phyloP scores from a whole-genome alignment of 805 yeast species.

The Saccharomycopsis babjevae region DNA sequence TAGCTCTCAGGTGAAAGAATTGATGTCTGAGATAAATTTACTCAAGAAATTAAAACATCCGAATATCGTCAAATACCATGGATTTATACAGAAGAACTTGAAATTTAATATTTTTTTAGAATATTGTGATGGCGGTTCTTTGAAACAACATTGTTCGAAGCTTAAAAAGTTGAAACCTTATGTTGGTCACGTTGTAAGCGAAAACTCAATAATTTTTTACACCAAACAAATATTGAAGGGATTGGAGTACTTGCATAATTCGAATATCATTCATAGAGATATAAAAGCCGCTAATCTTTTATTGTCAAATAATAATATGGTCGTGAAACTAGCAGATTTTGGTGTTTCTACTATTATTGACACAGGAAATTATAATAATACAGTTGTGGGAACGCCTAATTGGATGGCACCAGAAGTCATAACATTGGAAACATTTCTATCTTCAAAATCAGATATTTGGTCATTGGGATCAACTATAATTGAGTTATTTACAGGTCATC shows the following conservation, averaged over 20 bases:
- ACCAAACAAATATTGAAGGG: slow-evolving; percentile 71
- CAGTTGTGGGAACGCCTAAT: slow-evolving; percentile 91
- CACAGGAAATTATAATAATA: slow-evolving; percentile 30
- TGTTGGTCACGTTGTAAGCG: slow-evolving; percentile 66
- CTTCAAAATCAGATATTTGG: slow-evolving; percentile 87
- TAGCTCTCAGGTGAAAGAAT: slow-evolving; percentile 9
- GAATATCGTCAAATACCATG: slow-evolving; percentile 85
- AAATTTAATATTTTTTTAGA: slow-evolving; percentile 70
- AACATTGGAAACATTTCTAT: slow-evolving; percentile 61
- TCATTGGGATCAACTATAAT: slow-evolving; percentile 91
- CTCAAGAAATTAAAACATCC: slow-evolving; percentile 77
- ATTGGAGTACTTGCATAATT: slow-evolving; percentile 59
- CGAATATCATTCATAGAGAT: slow-evolving; percentile 74
- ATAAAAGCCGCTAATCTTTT: slow-evolving; percentile 83
- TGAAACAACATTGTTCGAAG: slow-evolving; percentile 22
- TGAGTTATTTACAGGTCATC: slow-evolving; percentile 75
- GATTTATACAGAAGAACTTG: slow-evolving; percentile 68
- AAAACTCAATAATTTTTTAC: slow-evolving; percentile 60
- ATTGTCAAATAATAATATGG: slow-evolving; percentile 53
- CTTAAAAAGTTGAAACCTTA: not conserved
- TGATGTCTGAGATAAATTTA: slow-evolving; percentile 53
- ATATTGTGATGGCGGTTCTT: slow-evolving; percentile 66
- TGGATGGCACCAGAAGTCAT: slow-evolving; percentile 99
- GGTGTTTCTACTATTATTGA: slow-evolving; percentile 55
- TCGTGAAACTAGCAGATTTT: slow-evolving; percentile 80